Conservation (phyloP, 805 yeast genomes). For the Danielia oregonensis region DNA sequence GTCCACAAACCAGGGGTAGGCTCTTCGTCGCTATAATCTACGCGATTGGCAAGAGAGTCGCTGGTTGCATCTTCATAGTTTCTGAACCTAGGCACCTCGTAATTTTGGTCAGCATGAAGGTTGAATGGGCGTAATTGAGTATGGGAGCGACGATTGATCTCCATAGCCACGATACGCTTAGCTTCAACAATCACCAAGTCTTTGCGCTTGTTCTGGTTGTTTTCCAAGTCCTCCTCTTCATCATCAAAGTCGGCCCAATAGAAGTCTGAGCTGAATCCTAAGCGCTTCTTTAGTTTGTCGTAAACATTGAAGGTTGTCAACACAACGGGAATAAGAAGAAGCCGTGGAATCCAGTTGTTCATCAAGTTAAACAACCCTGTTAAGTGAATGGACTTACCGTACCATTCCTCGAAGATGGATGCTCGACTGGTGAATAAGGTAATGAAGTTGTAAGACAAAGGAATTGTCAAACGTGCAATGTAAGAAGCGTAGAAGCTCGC, state of each 20-base stretch:
- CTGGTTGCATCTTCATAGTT: slow-evolving; percentile 21
- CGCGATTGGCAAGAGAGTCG: slow-evolving; percentile 14
- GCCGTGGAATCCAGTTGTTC: slow-evolving; percentile 73
- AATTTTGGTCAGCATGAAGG: slow-evolving; percentile 22
- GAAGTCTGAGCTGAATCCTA: slow-evolving; percentile 36
- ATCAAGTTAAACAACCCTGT: slow-evolving; percentile 70
- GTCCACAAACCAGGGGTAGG: slow-evolving; percentile 21
- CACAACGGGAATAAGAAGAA: slow-evolving; percentile 65
- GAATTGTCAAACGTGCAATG: slow-evolving; percentile 77
- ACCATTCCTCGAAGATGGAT: slow-evolving; percentile 64
- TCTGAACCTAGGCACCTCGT: slow-evolving; percentile 25
- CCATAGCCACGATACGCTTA: slow-evolving; percentile 36
- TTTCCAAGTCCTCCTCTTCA: slow-evolving; percentile 20
- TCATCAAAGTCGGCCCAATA: slow-evolving; percentile 40
- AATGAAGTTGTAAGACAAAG: slow-evolving; percentile 74
- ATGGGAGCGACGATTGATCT: slow-evolving; percentile 23
- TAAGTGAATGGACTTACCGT: slow-evolving; percentile 71
- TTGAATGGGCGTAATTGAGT: slow-evolving; percentile 26
- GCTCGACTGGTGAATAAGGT: slow-evolving; percentile 54
- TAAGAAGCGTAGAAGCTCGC: slow-evolving; percentile 76
- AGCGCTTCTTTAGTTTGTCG: slow-evolving; percentile 48
- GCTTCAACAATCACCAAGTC: slow-evolving; percentile 41
- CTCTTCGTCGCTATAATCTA: slow-evolving; percentile 18
- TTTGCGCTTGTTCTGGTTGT: slow-evolving; percentile 21
- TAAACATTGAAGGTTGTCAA: slow-evolving; percentile 65